These are phyloP conservation scores for Colletotrichum graminicola DNA, from an alignment of 2,329 filamentous ascomycete species.

Conservation along the genomic window DNA sequence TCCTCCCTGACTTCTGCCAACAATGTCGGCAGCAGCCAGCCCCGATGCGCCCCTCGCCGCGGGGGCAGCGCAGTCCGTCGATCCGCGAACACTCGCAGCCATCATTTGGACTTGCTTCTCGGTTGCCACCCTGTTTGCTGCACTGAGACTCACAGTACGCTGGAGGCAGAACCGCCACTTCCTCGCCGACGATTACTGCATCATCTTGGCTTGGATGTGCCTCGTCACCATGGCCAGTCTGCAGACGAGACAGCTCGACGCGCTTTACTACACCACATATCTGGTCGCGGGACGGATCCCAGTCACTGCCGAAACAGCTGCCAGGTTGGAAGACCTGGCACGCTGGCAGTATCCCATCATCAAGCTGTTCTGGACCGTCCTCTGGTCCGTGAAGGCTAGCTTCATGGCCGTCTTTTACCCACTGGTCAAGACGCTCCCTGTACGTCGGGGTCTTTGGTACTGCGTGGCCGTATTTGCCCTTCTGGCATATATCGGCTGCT, in stretches of 20 bases:
- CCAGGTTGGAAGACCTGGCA: constrained; percentile 28
- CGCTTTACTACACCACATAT: constrained; percentile 43
- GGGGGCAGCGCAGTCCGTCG: constrained; percentile 35
- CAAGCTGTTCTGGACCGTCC: constrained; percentile 45
- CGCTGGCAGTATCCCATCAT: constrained; percentile 46
- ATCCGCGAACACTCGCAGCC: constrained; percentile 44
- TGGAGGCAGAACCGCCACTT: constrained; percentile 43
- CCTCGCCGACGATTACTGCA: constrained; percentile 50
- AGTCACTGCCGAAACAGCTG: constrained; percentile 25
- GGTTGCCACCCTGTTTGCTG: constrained; percentile 47
- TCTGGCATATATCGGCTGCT: constrained; percentile 43
- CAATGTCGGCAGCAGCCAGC: constrained; percentile 14
- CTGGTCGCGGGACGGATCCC: constrained; percentile 40
- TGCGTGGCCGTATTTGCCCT: constrained; percentile 40
- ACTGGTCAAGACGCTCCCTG: constrained; percentile 40
- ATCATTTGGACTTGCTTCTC: constrained; percentile 49
- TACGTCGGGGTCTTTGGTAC: constrained; percentile 43
- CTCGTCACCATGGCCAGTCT: constrained; percentile 45
- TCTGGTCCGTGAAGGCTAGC: constrained; percentile 47
- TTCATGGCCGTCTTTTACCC: constrained; percentile 45
- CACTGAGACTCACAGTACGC: constrained; percentile 47
- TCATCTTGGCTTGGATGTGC: constrained; percentile 47
- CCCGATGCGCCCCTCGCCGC: constrained; percentile 35
- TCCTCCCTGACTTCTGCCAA: not conserved
- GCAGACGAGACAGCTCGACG: constrained; percentile 43